Evolutionary conservation across 805 yeast genomes (phyloP).

Genomic region (Saturnispora sekii): DNA sequence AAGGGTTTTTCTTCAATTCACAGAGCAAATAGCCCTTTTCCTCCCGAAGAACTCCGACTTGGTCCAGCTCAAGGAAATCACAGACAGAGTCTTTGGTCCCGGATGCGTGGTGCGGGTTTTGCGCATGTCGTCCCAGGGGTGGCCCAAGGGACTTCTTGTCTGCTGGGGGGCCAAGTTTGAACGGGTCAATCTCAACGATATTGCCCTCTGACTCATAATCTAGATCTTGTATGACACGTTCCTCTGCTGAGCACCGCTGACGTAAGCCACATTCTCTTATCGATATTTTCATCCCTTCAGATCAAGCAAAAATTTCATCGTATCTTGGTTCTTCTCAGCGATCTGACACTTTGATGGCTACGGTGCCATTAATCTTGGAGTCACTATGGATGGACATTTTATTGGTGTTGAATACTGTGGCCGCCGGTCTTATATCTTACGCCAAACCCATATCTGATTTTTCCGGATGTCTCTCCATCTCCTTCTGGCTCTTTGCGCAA

Average conservation of each 20-base stretch:
- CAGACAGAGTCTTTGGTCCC: constrained; percentile 35
- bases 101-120: constrained; percentile 9
- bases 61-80: constrained; percentile 38
- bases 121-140: constrained; percentile 22
- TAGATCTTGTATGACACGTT: background rate
- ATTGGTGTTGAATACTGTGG: too few relatives aligned
- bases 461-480: constrained; percentile 33
- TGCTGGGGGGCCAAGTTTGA: constrained; percentile 48
- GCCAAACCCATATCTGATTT: constrained; percentile 21
- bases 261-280: background rate
- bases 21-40: constrained; percentile 45
- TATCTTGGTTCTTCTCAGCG: too few relatives aligned
- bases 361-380: too few relatives aligned
- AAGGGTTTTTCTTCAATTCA: constrained; percentile 29
- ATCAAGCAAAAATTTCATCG: too few relatives aligned
- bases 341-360: too few relatives aligned
- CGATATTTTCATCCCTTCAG: too few relatives aligned
- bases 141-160: constrained; percentile 45
- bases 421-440: too few relatives aligned
- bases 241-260: background rate
- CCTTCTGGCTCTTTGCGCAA: constrained; percentile 67
- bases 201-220: background rate
- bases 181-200: constrained; percentile 7
- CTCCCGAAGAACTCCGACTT: constrained; percentile 52
- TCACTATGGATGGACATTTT: too few relatives aligned